Conservation (phyloP, 495 filamentous ascomycete species). For the Penicillium longicatenatum region DNA sequence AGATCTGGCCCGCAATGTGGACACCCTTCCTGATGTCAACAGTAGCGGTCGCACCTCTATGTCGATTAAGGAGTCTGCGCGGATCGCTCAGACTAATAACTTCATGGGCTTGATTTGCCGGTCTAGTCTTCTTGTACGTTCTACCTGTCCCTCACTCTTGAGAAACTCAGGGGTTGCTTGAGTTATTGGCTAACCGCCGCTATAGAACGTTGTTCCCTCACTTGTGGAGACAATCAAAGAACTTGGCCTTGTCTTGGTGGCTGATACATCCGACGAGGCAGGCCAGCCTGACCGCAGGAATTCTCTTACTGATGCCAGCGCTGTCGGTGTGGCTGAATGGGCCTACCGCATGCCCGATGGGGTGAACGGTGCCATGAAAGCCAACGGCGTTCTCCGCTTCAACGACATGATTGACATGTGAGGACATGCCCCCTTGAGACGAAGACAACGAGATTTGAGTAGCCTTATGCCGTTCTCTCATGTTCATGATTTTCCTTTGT, state of each 20-base stretch:
- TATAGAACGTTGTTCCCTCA: constrained; percentile 86
- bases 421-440: constrained; percentile 22
- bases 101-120: constrained; percentile 96
- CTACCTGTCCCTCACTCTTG: not conserved
- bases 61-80: constrained; percentile 91
- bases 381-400: constrained; percentile 85
- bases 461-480: constrained; percentile 14
- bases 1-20: constrained; percentile 46
- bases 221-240: constrained; percentile 91
- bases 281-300: constrained; percentile 43
- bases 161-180: not conserved
- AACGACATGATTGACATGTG: constrained; percentile 94
- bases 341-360: constrained; percentile 60
- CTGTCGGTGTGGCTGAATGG: constrained; percentile 43
- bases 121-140: constrained; percentile 77
- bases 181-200: constrained; percentile 23
- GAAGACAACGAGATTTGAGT: constrained; percentile 27
- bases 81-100: constrained; percentile 93
- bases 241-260: constrained; percentile 87
- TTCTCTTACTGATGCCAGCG: constrained; percentile 47
- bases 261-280: constrained; percentile 70
- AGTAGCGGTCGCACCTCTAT: constrained; percentile 71
- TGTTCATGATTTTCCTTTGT: constrained; percentile 17
- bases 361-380: constrained; percentile 83
- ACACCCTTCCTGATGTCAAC: constrained; percentile 45